Evolutionary conservation across 139 green algal genomes (phyloP).

Genomic region (Klebsormidium nitens): DNA sequence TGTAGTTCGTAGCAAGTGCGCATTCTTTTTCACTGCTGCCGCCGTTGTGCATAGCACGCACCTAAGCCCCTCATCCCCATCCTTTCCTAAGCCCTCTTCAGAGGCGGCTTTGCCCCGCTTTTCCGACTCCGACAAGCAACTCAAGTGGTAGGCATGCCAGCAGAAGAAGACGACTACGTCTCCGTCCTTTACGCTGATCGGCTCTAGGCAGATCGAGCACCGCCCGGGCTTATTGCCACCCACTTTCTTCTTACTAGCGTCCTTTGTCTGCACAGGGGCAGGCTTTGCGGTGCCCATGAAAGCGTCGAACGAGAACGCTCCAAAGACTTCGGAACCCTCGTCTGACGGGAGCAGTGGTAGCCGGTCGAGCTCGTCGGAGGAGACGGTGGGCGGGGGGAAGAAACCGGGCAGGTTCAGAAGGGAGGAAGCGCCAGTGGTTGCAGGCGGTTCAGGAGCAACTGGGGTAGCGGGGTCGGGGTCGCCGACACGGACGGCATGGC

Average conservation of each 20-base stretch:
- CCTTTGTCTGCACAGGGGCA: background rate
- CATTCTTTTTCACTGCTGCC: conserved; percentile 10
- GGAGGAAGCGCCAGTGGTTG: background rate
- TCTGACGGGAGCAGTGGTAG: background rate
- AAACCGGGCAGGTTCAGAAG: background rate
- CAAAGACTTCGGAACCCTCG: background rate
- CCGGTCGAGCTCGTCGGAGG: background rate
- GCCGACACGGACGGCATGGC: conserved; percentile 25
- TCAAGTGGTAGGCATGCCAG: conserved; percentile 32
- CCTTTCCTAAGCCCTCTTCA: conserved; percentile 3
- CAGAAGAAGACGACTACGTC: conserved; percentile 41
- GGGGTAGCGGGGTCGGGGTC: background rate
- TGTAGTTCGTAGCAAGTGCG: too few species aligned
- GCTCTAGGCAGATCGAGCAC: conserved; percentile 37
- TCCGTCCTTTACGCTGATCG: conserved; percentile 13
- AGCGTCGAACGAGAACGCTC: background rate
- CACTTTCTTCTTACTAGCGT: too few species aligned
- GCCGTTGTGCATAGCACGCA: conserved; percentile 12
- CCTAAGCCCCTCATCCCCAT: background rate
- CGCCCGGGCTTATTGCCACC: conserved; percentile 5
- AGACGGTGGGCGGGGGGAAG: background rate
- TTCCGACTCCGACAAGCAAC: conserved; percentile 16
- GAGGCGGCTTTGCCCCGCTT: background rate
- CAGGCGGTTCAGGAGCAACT: background rate
- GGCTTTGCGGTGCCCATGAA: background rate